Evolutionary conservation across 2,329 filamentous ascomycete species (phyloP).

Genomic region (Hymenotorrendiella dingleyae): DNA sequence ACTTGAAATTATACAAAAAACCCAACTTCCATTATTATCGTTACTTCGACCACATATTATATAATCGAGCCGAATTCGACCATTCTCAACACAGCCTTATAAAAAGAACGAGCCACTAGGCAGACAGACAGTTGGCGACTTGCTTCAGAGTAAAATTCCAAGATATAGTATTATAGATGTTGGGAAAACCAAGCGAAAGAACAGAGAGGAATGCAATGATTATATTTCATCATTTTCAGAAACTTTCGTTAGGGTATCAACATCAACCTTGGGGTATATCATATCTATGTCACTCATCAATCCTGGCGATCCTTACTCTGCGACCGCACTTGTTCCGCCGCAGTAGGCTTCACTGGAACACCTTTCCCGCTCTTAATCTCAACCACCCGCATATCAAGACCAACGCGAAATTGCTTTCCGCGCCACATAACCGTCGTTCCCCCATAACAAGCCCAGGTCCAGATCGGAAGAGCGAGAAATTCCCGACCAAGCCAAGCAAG

Average conservation of each 20-base stretch:
- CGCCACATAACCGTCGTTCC: conserved; percentile 85
- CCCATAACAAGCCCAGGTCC: conserved; percentile 84
- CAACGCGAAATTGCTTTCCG: conserved; percentile 74
- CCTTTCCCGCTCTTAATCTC: conserved; percentile 32
- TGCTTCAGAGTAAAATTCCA: no score
- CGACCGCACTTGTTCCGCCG: conserved; percentile 14
- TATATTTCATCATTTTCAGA: not conserved
- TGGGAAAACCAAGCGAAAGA: no score
- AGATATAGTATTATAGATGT: no score
- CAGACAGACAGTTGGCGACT: no score
- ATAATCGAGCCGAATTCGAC: no score
- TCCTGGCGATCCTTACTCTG: conserved; percentile 26
- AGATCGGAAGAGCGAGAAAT: conserved; percentile 76
- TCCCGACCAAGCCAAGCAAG: conserved; percentile 82
- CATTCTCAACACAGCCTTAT: no score
- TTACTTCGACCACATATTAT: no score
- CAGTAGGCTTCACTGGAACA: not conserved
- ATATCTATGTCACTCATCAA: conserved; percentile 9
- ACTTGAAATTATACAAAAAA: no score
- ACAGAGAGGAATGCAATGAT: no score
- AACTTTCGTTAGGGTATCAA: not conserved
- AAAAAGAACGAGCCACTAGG: no score
- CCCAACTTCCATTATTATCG: no score
- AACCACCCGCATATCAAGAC: conserved; percentile 76
- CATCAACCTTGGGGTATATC: no score